Percentiles rank a stretch among this genome's conserved stretches.
These are phyloP conservation scores for Trichoderma cornu-damae DNA, from an alignment of 2,329 filamentous ascomycete species.

Conservation along the genomic window DNA sequence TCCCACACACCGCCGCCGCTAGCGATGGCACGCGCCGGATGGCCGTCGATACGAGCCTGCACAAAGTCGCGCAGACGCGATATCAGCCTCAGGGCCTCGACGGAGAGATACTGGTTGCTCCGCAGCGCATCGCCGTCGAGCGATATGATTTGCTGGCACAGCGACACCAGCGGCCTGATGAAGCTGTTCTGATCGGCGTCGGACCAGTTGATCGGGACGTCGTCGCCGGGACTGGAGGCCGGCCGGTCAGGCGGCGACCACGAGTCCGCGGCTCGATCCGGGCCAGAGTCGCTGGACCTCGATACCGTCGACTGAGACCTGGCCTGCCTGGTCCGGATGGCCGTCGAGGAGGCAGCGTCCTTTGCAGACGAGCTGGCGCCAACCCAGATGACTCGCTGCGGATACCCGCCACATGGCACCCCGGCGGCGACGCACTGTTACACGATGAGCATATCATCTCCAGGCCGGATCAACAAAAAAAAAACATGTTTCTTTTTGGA, in stretches of 20 bases:
- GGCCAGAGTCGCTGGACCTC: conserved; percentile 5
- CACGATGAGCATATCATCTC: conserved; percentile 7
- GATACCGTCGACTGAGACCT: not conserved
- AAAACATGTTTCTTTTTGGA: not conserved
- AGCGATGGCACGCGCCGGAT: conserved; percentile 3
- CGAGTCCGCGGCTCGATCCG: not conserved
- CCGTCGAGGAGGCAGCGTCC: not conserved
- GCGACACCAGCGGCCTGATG: conserved; percentile 22
- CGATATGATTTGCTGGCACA: conserved; percentile 27
- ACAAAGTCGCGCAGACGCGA: conserved; percentile 27
- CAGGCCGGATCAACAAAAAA: not conserved
- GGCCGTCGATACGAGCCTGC: conserved; percentile 24
- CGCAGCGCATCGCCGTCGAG: conserved; percentile 10
- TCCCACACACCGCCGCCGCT: conserved; percentile 14
- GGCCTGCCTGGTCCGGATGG: not conserved
- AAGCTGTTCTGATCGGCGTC: conserved; percentile 24
- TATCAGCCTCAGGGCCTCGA: conserved; percentile 25
- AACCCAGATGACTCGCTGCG: conserved; percentile 31
- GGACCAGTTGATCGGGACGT: conserved; percentile 2
- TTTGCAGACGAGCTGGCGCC: conserved; percentile 16
- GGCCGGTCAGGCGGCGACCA: conserved; percentile 7
- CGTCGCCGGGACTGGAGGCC: conserved; percentile 2
- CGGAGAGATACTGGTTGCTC: conserved; percentile 17
- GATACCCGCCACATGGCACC: conserved; percentile 30
- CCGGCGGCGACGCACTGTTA: conserved; percentile 27